Base-by-base conservation (phyloP, 2,329 filamentous ascomycete genomes). In the Aspergillus costaricaensis region DNA sequence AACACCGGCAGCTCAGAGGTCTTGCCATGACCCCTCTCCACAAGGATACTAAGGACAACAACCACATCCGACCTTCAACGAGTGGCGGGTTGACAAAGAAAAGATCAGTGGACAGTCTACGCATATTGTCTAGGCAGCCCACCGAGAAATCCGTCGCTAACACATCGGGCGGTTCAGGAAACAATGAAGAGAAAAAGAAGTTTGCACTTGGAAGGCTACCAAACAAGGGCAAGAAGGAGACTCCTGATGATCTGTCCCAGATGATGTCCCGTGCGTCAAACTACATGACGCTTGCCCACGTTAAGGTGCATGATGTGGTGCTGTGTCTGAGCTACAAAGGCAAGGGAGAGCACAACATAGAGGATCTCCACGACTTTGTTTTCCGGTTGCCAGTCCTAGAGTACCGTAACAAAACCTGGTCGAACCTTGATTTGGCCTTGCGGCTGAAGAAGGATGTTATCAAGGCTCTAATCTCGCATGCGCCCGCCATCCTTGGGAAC, bases 321-420 rank as follows among this genome's bases (percentile, higher is more conserved):
- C 86, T 99, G 36, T 99, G 95, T 74, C 83, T 99, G 27, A 96
- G 91, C 72, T 97, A 97, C 83, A 96, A 98, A 76, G 95, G 96
- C 72, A 96, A 92, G 74, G 92, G 93, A 48, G 91, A 96, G 66
- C 91, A 93, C 72, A 99, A 98, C 70, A 85, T 99, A 59, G 92
- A 97, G 78, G 96, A 99, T 76, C 90, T 99, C 15, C 94, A 99
- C 77, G 90, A 98, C 72, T 96, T 99, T 68, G 95, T 99, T 52
- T 99, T 99, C 85, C 88, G 92, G 36, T 86, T 99, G 78, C 95
- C 95, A 3, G 90, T 91, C 2, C 88, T 99, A 50, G 95, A 99
- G 75, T 98, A 96, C 80, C 88, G 92, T 65, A 99, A 99, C 83
- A 99, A 99, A 82, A 98, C 93, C 8, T 99, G 95, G 95, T 97